Evolutionary conservation across 2,329 filamentous ascomycete genomes (phyloP), one percentile per base, ranked within the genome.

Genomic region (Endoconidiophora laricicola): DNA sequence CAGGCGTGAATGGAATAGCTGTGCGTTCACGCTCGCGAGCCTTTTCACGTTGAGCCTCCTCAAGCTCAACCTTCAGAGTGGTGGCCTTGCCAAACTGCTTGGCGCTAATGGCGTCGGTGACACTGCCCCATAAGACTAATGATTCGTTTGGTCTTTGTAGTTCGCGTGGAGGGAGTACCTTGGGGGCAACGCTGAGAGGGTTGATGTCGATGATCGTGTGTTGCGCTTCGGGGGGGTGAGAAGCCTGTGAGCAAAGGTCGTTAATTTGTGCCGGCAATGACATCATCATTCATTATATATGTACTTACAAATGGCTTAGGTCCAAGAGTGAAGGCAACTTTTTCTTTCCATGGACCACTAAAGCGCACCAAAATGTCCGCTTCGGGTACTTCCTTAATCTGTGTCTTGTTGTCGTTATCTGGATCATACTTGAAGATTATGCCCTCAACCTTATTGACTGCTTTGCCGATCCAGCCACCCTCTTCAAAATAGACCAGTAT

Each of bases 401-500:
- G 80, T 4, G 69, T 78, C 63, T 81, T 86, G 61, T 76, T 77
- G 62, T 96, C 90, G 52, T 88, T 90, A 20, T 85, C 78, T 0
- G 87, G 83, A 59, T 94, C 83, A 58, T 94, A 94, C 46, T 76
- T 81, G 72, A 94, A 98, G 50, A 96, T 74, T 49, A 95, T 78
- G 16, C 91, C 91, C 54, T 93, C 79, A 36, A 98, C 82, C 61
- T 83, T 87, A 65, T 96, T 94, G 58, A 93, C 90, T 18, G 86
- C 78, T 56, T 86, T 85, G 44, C 88, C 86, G 26, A 96, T 73
- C 88, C 91, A 98, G 46, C 88, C 87, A 22, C 51, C 51, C 58
- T 96, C 90, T 60, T 96, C 90, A 50, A 88, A 70, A 62, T 98
- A 98, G 59, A 93, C 81, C 44, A 98, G 67, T 55, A 98, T 94